phyloP scores from a whole-genome alignment of 164 flowering plant genomes.

The Stephania japonica region DNA sequence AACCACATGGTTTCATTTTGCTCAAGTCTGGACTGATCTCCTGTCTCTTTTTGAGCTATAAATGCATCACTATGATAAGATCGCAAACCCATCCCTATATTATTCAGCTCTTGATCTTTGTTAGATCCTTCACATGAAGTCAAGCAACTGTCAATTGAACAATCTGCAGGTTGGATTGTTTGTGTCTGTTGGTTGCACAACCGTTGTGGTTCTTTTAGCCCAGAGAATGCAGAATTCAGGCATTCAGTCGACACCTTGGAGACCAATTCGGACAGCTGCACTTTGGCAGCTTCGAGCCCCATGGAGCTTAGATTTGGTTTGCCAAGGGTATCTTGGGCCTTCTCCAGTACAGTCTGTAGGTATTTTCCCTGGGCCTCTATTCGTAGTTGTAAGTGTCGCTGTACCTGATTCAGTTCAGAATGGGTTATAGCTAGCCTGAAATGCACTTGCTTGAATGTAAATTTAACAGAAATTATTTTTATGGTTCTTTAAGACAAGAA shows the following conservation, averaged over 20 bases:
- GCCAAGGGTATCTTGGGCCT: slow-evolving; percentile 88
- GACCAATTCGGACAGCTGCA: slow-evolving; percentile 69
- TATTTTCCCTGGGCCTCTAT: slow-evolving; percentile 94
- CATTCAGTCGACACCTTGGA: slow-evolving; percentile 68
- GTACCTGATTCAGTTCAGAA: slow-evolving; percentile 45
- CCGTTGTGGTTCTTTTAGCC: slow-evolving; percentile 39
- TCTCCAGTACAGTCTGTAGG: slow-evolving; percentile 78
- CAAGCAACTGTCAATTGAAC: slow-evolving; percentile 74
- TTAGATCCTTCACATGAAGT: slow-evolving; percentile 65
- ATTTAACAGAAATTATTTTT: not conserved
- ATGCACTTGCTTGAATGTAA: not conserved
- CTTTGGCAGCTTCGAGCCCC: slow-evolving; percentile 73
- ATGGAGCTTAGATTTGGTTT: slow-evolving; percentile 56
- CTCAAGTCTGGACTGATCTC: slow-evolving; percentile 22
- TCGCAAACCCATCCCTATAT: slow-evolving; percentile 32
- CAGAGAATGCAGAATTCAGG: slow-evolving; percentile 51
- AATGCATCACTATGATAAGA: slow-evolving; percentile 22
- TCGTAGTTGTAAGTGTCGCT: slow-evolving; percentile 76
- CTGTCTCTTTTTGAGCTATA: slow-evolving; percentile 26
- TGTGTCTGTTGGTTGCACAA: slow-evolving; percentile 50
- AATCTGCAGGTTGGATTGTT: slow-evolving; percentile 41
- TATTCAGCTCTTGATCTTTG: slow-evolving; percentile 49
- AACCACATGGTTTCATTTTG: slow-evolving; percentile 29
- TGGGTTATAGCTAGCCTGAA: not conserved
- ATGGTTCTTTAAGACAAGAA: not conserved